A percentile compares a stretch with the other conserved stretches of the same genome.
Conservation (phyloP, 306 rosid genomes). For the Dryas octopetala region DNA sequence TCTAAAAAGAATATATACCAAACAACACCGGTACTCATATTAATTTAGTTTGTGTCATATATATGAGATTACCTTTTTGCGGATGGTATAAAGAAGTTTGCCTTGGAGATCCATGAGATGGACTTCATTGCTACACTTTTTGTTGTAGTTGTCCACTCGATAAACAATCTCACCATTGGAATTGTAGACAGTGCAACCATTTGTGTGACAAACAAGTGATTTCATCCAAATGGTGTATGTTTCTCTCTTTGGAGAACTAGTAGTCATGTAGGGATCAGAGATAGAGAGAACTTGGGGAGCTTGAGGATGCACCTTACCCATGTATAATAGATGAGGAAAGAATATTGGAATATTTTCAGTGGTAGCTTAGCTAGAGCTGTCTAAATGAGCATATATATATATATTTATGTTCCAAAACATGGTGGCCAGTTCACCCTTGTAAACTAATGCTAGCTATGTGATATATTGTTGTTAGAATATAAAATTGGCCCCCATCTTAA, state of each 20-base stretch:
- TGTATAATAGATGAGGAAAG: not conserved
- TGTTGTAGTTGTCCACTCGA: conserved; percentile 79
- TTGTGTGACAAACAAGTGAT: conserved; percentile 69
- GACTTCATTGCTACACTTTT: conserved; percentile 64
- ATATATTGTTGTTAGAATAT: too few species aligned
- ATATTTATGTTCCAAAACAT: not conserved
- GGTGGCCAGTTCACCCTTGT: not conserved
- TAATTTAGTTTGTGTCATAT: not conserved
- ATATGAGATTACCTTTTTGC: conserved; percentile 45
- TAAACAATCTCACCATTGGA: conserved; percentile 66
- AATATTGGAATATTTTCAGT: not conserved
- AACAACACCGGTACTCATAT: not conserved
- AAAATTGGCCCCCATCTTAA: too few species aligned
- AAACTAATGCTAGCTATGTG: too few species aligned
- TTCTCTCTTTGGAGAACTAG: conserved; percentile 37
- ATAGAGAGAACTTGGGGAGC: conserved; percentile 19
- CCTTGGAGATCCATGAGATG: conserved; percentile 85
- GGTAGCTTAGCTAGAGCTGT: conserved; percentile 1
- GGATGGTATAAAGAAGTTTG: conserved; percentile 53
- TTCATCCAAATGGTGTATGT: conserved; percentile 88
- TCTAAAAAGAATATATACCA: too few species aligned
- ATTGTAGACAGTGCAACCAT: conserved; percentile 85
- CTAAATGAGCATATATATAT: not conserved
- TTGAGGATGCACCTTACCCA: conserved; percentile 37
- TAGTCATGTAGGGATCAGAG: not conserved